These are phyloP conservation scores for Coelastrella sp. DNA, from an alignment of 139 green algal species.

Conservation along the genomic window DNA sequence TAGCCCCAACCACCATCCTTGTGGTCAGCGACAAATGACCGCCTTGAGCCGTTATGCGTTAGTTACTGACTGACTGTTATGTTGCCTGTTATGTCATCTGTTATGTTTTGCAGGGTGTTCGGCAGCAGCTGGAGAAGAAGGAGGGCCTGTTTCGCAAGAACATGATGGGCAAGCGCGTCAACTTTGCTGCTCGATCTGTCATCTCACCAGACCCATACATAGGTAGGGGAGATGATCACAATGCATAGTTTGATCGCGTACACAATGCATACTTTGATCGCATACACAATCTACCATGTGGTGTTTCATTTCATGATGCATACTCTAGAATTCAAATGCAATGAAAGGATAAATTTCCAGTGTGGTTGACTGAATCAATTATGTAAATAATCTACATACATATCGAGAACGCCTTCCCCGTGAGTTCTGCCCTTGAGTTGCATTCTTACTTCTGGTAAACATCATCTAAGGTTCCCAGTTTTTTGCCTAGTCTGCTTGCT, in stretches of 20 bases:
- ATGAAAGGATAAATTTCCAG: no score
- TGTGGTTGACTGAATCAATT: no score
- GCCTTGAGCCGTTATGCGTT: no score
- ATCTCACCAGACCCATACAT: slow-evolving; percentile 98
- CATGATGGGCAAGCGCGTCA: slow-evolving; percentile 99
- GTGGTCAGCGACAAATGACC: no score
- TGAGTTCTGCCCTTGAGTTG: no score
- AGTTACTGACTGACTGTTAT: neutral
- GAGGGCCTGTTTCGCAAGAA: slow-evolving; percentile 99
- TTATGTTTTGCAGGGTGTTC: slow-evolving; percentile 25
- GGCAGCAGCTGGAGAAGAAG: slow-evolving; percentile 89
- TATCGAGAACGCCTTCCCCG: no score
- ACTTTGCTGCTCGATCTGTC: slow-evolving; percentile 96
- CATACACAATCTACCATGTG: no score
- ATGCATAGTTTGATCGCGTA: no score
- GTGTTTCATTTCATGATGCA: no score
- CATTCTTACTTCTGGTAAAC: no score
- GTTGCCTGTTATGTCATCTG: neutral
- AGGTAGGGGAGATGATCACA: slow-evolving; percentile 37
- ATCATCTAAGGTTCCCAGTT: no score
- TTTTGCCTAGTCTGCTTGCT: neutral
- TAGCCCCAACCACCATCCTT: neutral
- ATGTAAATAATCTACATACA: neutral
- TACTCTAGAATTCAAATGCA: neutral
- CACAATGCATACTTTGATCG: no score